Conservation (phyloP, 768 basidiomycete genomes). For the Tephrocybe rancida region DNA sequence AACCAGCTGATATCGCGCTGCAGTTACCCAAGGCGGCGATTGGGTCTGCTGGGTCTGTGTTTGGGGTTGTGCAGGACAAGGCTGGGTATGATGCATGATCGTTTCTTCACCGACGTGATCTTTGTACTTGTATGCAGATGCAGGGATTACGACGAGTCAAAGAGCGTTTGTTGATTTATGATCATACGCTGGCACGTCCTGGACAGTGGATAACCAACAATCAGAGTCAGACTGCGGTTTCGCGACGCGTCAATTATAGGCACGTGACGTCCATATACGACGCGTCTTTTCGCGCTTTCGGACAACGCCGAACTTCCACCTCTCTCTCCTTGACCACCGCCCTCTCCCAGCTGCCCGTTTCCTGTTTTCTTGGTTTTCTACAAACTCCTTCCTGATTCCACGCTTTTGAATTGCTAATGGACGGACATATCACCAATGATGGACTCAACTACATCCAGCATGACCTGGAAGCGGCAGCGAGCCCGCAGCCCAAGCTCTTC, state of each 20-base stretch:
- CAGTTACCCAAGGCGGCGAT: slow-evolving; percentile 54
- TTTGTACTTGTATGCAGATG: no score
- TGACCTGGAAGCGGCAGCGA: not conserved
- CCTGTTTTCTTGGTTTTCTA: slow-evolving; percentile 2
- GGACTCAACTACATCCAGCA: slow-evolving; percentile 1
- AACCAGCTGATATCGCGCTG: not conserved
- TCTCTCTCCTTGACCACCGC: not conserved
- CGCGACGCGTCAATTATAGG: no score
- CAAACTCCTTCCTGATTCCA: not conserved
- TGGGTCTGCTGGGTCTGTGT: slow-evolving; percentile 43
- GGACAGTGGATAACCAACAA: no score
- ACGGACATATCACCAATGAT: not conserved
- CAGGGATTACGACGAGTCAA: no score
- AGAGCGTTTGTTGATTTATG: no score
- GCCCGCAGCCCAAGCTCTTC: slow-evolving; percentile 8
- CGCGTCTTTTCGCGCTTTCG: not conserved
- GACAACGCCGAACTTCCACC: not conserved
- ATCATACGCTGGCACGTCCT: no score
- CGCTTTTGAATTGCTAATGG: not conserved
- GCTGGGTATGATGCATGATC: slow-evolving; percentile 44
- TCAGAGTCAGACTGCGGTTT: no score
- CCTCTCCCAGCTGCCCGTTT: not conserved
- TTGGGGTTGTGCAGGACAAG: slow-evolving; percentile 45
- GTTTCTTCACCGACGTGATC: no score
- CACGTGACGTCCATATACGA: no score